Conservation (phyloP, 805 yeast genomes). For the Myxozyma melibiosi region DNA sequence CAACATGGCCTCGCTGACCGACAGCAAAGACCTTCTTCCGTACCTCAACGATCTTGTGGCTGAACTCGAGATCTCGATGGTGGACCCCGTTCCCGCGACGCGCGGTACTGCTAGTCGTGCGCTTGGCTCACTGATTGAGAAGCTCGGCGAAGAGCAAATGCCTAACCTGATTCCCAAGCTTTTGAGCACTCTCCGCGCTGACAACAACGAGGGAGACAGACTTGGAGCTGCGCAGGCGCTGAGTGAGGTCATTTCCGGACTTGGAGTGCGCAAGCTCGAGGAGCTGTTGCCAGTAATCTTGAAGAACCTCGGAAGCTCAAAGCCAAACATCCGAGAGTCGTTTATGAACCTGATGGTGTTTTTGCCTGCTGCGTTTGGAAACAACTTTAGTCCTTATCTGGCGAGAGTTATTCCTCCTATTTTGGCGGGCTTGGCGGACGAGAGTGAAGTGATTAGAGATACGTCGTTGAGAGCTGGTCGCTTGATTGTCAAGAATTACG, state of each 20-base stretch:
- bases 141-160: slow-evolving; percentile 93
- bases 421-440: slow-evolving; percentile 86
- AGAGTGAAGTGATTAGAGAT: slow-evolving; percentile 82
- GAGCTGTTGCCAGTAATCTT: slow-evolving; percentile 83
- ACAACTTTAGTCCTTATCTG: slow-evolving; percentile 87
- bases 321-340: slow-evolving; percentile 81
- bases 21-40: slow-evolving; percentile 79
- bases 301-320: slow-evolving; percentile 65
- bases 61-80: slow-evolving; percentile 92
- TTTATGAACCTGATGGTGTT: slow-evolving; percentile 86
- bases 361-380: slow-evolving; percentile 92
- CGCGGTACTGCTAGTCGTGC: slow-evolving; percentile 98
- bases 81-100: slow-evolving; percentile 96
- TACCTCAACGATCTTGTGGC: slow-evolving; percentile 75
- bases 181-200: slow-evolving; percentile 74
- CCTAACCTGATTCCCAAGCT: slow-evolving; percentile 86
- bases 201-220: slow-evolving; percentile 80
- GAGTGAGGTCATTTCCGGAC: slow-evolving; percentile 89
- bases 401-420: slow-evolving; percentile 87
- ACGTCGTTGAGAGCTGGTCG: slow-evolving; percentile 91
- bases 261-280: slow-evolving; percentile 84
- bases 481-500: slow-evolving; percentile 85
- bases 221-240: slow-evolving; percentile 97
- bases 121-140: slow-evolving; percentile 91
- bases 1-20: slow-evolving; percentile 95